These are phyloP conservation scores for Pueraria montana DNA, from an alignment of 306 rosid species.

Conservation along the genomic window DNA sequence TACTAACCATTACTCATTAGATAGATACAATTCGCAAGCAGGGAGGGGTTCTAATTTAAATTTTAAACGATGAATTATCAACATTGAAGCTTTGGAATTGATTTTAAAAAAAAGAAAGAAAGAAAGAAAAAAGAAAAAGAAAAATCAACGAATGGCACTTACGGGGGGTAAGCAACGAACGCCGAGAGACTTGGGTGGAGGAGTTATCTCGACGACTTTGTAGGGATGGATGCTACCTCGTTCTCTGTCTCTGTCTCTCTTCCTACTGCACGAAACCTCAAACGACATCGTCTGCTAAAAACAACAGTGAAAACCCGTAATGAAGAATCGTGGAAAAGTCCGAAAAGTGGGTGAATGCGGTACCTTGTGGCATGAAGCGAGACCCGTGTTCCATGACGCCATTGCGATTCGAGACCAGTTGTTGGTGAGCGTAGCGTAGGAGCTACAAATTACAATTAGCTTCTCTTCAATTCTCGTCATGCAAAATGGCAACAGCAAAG, in stretches of 20 bases:
- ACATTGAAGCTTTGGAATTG: not conserved
- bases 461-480: not conserved
- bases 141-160: conserved; percentile 41
- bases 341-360: not conserved
- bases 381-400: conserved; percentile 60
- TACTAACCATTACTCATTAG: too few species aligned
- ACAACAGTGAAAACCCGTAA: not conserved
- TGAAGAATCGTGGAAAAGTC: not conserved
- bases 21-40: too few species aligned
- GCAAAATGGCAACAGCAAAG: conserved; percentile 33
- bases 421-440: not conserved
- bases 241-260: conserved; percentile 78
- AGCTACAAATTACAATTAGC: not conserved
- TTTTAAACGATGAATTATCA: not conserved
- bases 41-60: not conserved
- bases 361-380: conserved; percentile 58
- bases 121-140: not conserved
- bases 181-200: conserved; percentile 94
- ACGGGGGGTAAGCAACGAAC: conserved; percentile 92
- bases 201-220: conserved; percentile 91
- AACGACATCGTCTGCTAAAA: conserved; percentile 53
- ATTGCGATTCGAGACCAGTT: conserved; percentile 45
- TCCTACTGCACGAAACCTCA: conserved; percentile 76
- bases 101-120: not conserved
- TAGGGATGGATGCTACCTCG: conserved; percentile 60